Percentiles rank a stretch among this genome's conserved stretches.
Evolutionary conservation across 371 early-diverging fungal genomes (phyloP).

Genomic region (Choanephora cucurbitarum): DNA sequence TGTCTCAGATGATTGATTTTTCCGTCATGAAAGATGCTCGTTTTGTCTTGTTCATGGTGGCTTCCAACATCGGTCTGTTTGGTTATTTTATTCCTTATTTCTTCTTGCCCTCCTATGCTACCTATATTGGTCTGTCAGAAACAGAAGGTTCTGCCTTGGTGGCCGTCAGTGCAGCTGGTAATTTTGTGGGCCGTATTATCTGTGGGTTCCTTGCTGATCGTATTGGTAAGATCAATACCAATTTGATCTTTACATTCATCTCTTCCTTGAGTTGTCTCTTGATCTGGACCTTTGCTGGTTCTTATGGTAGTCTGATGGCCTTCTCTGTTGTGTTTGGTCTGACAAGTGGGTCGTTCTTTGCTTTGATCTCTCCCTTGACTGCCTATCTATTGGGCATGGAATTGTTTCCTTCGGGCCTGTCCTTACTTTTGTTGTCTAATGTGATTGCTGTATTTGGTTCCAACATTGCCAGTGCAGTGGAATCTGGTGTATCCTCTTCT

Average conservation of each 20-base stretch:
- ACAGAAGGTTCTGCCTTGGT: constrained; percentile 34
- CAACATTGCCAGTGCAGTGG: constrained; percentile 41
- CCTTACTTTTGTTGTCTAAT: constrained; percentile 34
- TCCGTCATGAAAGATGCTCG: constrained; percentile 44
- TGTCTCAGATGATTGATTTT: constrained; percentile 47
- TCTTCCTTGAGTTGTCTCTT: constrained; percentile 40
- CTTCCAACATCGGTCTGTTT: constrained; percentile 45
- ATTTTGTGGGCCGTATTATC: constrained; percentile 61
- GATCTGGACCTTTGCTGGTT: constrained; percentile 55
- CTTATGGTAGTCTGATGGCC: constrained; percentile 40
- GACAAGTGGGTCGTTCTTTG: constrained; percentile 44
- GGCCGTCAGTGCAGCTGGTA: constrained; percentile 50
- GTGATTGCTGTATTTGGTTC: constrained; percentile 36
- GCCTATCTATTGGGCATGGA: constrained; percentile 35
- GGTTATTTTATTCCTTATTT: constrained; percentile 68
- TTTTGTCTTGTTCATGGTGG: constrained; percentile 45
- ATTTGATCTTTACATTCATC: constrained; percentile 33
- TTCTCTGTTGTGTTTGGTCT: constrained; percentile 47
- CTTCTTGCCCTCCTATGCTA: constrained; percentile 49
- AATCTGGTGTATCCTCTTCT: constrained; percentile 17
- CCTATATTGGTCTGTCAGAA: constrained; percentile 29
- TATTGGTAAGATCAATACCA: constrained; percentile 48
- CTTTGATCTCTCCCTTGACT: constrained; percentile 41
- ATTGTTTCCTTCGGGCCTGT: constrained; percentile 37
- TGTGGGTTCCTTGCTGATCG: constrained; percentile 48